Percentiles rank a stretch among this genome's conserved stretches.
Evolutionary conservation across 768 basidiomycete genomes (phyloP).

Genomic region (Imleria badia): DNA sequence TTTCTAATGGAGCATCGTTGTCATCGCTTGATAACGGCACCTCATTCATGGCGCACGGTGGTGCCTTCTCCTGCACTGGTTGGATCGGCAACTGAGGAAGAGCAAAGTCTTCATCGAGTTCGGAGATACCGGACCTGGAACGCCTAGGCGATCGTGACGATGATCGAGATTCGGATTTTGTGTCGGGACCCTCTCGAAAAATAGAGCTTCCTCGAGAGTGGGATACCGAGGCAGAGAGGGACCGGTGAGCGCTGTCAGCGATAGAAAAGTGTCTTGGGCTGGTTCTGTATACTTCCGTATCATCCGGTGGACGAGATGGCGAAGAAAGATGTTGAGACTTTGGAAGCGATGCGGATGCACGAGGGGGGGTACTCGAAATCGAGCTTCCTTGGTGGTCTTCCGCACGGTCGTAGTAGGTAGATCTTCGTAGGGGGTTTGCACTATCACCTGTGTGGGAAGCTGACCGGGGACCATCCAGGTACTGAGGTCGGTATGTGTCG

Average conservation of each 20-base stretch:
- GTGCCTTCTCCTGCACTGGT: constrained; percentile 38
- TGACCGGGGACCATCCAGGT: constrained; percentile 36
- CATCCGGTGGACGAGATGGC: constrained; percentile 18
- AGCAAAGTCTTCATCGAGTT: constrained; percentile 18
- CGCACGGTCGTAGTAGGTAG: constrained; percentile 24
- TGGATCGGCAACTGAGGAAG: constrained; percentile 19
- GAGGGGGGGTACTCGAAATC: constrained; percentile 35
- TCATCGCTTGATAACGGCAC: constrained; percentile 10
- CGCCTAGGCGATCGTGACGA: constrained; percentile 52
- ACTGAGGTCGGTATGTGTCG: constrained; percentile 55
- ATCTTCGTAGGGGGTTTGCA: constrained; percentile 23
- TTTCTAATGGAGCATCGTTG: constrained; percentile 17
- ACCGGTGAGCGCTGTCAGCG: constrained; percentile 14
- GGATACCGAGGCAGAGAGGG: constrained; percentile 18
- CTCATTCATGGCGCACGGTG: constrained; percentile 14
- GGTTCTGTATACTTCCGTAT: constrained; percentile 3
- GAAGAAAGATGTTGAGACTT: constrained; percentile 23
- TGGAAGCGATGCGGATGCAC: constrained; percentile 13
- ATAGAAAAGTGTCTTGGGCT: constrained; percentile 1
- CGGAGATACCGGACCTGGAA: constrained; percentile 30
- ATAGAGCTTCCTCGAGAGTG: constrained; percentile 30
- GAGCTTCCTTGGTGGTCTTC: constrained; percentile 31
- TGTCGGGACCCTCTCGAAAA: constrained; percentile 30
- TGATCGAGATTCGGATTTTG: constrained; percentile 43
- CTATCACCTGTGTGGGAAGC: constrained; percentile 32